Evolutionary conservation across 177 flowering plant species (phyloP).

Genomic region (Vitis hybrid): DNA sequence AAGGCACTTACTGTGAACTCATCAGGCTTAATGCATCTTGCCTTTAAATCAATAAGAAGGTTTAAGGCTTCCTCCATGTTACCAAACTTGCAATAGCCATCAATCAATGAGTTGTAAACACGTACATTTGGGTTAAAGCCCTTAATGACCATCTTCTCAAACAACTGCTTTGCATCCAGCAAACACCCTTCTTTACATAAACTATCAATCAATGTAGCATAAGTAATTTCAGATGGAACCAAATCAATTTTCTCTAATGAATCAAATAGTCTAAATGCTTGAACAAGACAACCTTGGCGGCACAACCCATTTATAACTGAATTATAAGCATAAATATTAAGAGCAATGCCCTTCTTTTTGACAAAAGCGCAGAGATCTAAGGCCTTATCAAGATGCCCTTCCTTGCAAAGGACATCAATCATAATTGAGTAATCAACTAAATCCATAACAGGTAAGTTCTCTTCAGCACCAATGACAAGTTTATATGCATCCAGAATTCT

Average conservation of each 20-base stretch:
- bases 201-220: conserved; percentile 55
- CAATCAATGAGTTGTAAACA: conserved; percentile 68
- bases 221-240: conserved; percentile 66
- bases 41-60: conserved; percentile 47
- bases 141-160: conserved; percentile 59
- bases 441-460: conserved; percentile 36
- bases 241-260: conserved; percentile 60
- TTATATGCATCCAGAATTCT: conserved; percentile 61
- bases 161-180: conserved; percentile 58
- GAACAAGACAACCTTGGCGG: conserved; percentile 67
- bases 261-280: conserved; percentile 84
- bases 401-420: conserved; percentile 74
- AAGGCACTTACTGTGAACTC: conserved; percentile 67
- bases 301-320: conserved; percentile 73
- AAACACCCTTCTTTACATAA: conserved; percentile 68
- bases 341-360: conserved; percentile 45
- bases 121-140: conserved; percentile 51
- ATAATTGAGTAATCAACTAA: conserved; percentile 57
- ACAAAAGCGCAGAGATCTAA: conserved; percentile 62
- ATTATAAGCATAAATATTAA: conserved; percentile 70
- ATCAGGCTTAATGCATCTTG: conserved; percentile 47
- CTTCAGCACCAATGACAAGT: conserved; percentile 45
- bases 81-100: conserved; percentile 63
- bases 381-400: conserved; percentile 53
- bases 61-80: conserved; percentile 58